phyloP scores from a whole-genome alignment of 352 stramenopile genomes.

The Globisporangium camurandrum region DNA sequence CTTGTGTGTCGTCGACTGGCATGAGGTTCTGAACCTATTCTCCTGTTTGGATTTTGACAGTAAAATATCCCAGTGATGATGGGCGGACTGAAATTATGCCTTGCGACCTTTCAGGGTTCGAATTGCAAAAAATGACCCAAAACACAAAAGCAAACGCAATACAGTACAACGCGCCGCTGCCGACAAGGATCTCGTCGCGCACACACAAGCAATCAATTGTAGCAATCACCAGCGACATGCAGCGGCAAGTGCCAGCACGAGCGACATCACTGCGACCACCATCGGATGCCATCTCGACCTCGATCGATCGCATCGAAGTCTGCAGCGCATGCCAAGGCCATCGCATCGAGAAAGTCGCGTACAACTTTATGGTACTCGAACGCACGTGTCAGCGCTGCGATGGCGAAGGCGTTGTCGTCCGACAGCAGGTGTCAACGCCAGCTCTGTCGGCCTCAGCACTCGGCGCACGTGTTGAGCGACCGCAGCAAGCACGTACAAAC shows the following conservation, averaged over 20 bases:
- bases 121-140: too few relatives aligned
- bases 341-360: slow-evolving; percentile 44
- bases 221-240: too few relatives aligned
- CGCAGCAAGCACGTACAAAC: background rate
- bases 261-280: background rate
- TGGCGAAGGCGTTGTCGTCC: slow-evolving; percentile 40
- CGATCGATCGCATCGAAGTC: slow-evolving; percentile 22
- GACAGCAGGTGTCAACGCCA: background rate
- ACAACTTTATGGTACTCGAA: slow-evolving; percentile 46
- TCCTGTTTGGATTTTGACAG: too few relatives aligned
- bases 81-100: too few relatives aligned
- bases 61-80: too few relatives aligned
- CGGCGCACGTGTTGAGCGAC: background rate
- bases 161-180: background rate
- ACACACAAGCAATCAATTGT: too few relatives aligned
- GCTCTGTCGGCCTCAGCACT: slow-evolving; percentile 3
- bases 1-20: too few relatives aligned
- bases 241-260: slow-evolving; percentile 2
- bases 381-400: slow-evolving; percentile 44
- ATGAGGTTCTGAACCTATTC: too few relatives aligned
- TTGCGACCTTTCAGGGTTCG: too few relatives aligned
- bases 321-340: slow-evolving; percentile 49
- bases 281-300: background rate
- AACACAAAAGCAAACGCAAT: background rate
- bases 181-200: background rate